Evolutionary conservation across 768 basidiomycete species (phyloP), one percentile per base, ranked within the genome.

Genomic region (Podaxis sp.): DNA sequence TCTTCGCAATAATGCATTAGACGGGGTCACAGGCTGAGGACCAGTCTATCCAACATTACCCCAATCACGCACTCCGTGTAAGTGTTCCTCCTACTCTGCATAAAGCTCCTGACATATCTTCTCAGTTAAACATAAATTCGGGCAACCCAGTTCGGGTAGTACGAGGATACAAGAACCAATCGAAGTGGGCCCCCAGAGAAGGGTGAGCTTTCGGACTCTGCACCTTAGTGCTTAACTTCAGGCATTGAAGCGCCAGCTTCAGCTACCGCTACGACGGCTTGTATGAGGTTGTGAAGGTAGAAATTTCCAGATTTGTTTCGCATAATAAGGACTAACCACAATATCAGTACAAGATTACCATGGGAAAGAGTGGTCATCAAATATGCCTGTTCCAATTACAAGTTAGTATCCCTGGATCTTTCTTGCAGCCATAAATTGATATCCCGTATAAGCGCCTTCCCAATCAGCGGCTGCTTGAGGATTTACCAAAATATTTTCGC

Each of bases 211-310:
- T 60, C 10, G 33, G 8, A 33, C 33, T 33, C 2, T 3, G 8
- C 22, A 11, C 22, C 26, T 50, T 36, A n/a, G 20, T 2, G 46
- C 41, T 60, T 54, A 26, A 49, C 33, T 52, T 28, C n/a, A 30
- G 17, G 52, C 57, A 26, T 56, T 56, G 7, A 53, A 54, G 41
- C 37, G 24, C 24, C 60, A 3, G 22, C 3, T 40, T 7, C 51
- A 78, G 78, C 7, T 78, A 77, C 59, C 78, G 79, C 12, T 82
- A 80, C 59, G 79, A 80, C 62, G 79, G 80, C 12, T 71, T 80
- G 12, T 82, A 82, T 66, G 59, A 53, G 10, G 77, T 80, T 4
- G 69, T 71, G 17, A 68, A 67, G 60, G 80, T 79, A 48, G 26
- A 72, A 62, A 1, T 26, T n/a, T 38, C 48, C 6, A 6, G 12